Evolutionary conservation across 192 early-diverging fungal genomes (phyloP).

Genomic region (Umbelopsis isabellina): DNA sequence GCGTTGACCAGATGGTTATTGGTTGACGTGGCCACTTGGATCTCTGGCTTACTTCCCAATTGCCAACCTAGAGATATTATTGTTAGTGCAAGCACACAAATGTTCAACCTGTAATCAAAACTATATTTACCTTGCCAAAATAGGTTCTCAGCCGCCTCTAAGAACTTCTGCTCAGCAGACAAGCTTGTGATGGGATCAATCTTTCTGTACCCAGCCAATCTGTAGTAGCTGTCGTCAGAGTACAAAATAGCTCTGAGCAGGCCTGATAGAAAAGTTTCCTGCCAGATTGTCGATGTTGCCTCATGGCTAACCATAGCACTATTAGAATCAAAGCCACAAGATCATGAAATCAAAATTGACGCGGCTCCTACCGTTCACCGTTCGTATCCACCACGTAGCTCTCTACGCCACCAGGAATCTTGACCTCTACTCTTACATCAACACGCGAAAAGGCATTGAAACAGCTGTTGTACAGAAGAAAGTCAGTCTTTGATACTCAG

Average conservation of each 20-base stretch:
- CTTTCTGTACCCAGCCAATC: constrained; percentile 87
- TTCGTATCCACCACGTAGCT: constrained; percentile 85
- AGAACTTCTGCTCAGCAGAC: constrained; percentile 74
- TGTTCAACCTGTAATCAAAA: neutral
- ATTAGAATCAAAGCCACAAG: neutral
- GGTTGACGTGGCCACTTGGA: constrained; percentile 90
- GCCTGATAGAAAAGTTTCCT: constrained; percentile 87
- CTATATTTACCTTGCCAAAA: constrained; percentile 77
- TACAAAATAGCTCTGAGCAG: constrained; percentile 90
- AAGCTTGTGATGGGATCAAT: constrained; percentile 83
- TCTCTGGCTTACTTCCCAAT: constrained; percentile 90
- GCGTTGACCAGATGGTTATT: constrained; percentile 90
- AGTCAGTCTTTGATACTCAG: neutral
- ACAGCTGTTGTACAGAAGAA: constrained; percentile 64
- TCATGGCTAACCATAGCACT: constrained; percentile 54
- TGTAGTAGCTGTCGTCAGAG: constrained; percentile 84
- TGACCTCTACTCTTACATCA: constrained; percentile 97
- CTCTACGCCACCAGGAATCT: constrained; percentile 98
- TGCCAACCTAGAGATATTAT: constrained; percentile 69
- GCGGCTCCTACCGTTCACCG: constrained; percentile 74
- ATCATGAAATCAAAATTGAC: no score
- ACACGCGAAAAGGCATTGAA: constrained; percentile 97
- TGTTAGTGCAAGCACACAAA: neutral
- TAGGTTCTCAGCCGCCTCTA: constrained; percentile 80
- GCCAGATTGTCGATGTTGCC: constrained; percentile 82